A percentile compares a stretch with the other conserved stretches of the same genome.
phyloP scores from a whole-genome alignment of 352 stramenopile genomes.

The Pythium myriotylum region DNA sequence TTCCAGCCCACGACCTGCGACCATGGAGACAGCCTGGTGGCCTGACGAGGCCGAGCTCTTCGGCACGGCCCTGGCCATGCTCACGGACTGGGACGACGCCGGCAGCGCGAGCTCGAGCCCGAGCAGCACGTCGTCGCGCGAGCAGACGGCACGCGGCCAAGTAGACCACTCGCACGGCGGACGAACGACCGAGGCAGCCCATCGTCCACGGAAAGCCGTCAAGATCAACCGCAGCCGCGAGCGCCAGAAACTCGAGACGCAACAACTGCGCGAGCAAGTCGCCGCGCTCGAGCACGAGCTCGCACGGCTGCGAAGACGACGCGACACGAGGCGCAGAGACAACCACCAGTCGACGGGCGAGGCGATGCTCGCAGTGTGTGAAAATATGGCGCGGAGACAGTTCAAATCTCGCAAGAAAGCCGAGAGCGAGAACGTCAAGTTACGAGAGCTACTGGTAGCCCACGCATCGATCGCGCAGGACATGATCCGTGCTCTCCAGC shows the following conservation, averaged over 20 bases:
- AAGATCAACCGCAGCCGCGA: slow-evolving; percentile 19
- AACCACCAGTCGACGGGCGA: too few species aligned
- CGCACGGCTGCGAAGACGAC: neutral
- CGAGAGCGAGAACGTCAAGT: neutral
- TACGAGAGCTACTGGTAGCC: slow-evolving; percentile 1
- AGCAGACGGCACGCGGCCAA: neutral
- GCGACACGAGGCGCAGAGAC: neutral
- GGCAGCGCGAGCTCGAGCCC: too few species aligned
- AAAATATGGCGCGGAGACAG: slow-evolving; percentile 6
- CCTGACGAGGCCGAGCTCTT: too few species aligned
- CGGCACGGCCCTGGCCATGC: too few species aligned
- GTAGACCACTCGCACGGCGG: neutral
- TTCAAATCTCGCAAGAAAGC: slow-evolving; percentile 10
- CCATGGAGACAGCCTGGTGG: too few species aligned
- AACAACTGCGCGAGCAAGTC: neutral
- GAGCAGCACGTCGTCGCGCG: too few species aligned
- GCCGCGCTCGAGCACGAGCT: slow-evolving; percentile 7
- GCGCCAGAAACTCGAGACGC: slow-evolving; percentile 12
- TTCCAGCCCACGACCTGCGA: too few species aligned
- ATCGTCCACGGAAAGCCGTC: neutral
- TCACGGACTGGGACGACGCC: too few species aligned
- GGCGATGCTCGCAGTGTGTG: neutral
- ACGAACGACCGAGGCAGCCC: neutral
- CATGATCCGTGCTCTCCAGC: slow-evolving; percentile 5
- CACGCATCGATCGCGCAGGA: slow-evolving; percentile 1